These are phyloP conservation scores for Aurantiochytrium sp. DNA, from an alignment of 108 stramenopile genomes.

Conservation along the genomic window DNA sequence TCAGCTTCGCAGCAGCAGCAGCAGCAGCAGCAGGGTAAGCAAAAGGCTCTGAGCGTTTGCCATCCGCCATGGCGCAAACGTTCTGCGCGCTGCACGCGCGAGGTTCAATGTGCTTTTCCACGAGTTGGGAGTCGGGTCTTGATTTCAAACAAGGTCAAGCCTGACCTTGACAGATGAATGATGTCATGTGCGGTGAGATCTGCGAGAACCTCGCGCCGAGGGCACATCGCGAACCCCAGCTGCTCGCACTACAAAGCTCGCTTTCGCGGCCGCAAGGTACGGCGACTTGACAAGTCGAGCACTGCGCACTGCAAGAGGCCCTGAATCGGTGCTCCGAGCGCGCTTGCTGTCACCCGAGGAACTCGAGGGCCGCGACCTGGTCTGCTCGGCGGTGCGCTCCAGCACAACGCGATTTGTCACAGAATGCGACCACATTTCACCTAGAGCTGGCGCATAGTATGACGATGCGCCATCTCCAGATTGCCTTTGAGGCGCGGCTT, in stretches of 20 bases:
- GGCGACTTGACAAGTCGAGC: constrained; percentile 67
- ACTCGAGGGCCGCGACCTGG: not conserved
- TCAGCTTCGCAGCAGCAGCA: not conserved
- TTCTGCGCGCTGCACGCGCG: no score
- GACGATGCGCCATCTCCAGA: constrained; percentile 17
- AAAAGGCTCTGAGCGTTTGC: no score
- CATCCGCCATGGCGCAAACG: no score
- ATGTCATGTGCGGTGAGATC: no score
- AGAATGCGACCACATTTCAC: constrained; percentile 89
- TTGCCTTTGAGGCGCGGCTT: not conserved
- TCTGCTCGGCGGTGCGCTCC: not conserved
- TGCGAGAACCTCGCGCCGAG: no score
- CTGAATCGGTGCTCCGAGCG: not conserved
- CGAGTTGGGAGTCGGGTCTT: no score
- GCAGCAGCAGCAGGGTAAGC: no score
- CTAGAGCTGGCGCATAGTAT: constrained; percentile 71
- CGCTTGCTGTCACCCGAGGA: not conserved
- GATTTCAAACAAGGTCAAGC: no score
- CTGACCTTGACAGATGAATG: no score
- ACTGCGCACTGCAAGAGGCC: constrained; percentile 20
- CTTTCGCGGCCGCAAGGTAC: constrained; percentile 51
- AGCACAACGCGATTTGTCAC: constrained; percentile 69
- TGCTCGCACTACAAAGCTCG: constrained; percentile 50
- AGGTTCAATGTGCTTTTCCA: no score
- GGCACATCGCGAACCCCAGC: constrained; percentile 53